Percentiles rank a stretch among this genome's conserved stretches.
These are phyloP conservation scores for Wallacemonas rigidus DNA, from an alignment of 208 protist genomes.

Conservation along the genomic window DNA sequence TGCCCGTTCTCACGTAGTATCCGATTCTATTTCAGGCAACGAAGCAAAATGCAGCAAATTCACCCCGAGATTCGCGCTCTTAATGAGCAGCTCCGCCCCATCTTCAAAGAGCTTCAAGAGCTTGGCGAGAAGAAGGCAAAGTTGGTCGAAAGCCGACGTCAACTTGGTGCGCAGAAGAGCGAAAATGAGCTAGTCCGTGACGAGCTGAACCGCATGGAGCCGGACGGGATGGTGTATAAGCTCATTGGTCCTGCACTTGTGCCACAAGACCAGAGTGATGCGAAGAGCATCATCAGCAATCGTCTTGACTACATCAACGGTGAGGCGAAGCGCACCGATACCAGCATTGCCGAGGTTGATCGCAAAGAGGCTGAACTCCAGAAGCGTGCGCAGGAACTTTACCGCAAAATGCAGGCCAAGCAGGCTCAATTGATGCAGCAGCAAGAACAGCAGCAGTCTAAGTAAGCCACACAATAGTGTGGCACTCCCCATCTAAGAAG, in stretches of 20 bases:
- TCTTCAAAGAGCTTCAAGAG: constrained; percentile 84
- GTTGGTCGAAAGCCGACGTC: constrained; percentile 78
- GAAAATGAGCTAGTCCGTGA: constrained; percentile 95
- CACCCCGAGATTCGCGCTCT: constrained; percentile 82
- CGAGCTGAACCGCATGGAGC: constrained; percentile 92
- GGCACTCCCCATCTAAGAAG: constrained; percentile 4
- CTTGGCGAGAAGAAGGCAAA: constrained; percentile 87
- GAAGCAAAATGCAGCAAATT: constrained; percentile 62
- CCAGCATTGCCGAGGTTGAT: constrained; percentile 75
- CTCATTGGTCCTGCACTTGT: constrained; percentile 95
- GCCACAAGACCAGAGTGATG: constrained; percentile 91
- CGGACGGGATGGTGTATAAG: constrained; percentile 93
- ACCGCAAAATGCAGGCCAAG: constrained; percentile 85
- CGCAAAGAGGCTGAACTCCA: constrained; percentile 77
- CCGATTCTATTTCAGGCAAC: neutral
- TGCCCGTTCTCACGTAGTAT: neutral
- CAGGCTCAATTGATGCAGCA: constrained; percentile 66
- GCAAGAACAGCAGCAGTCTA: constrained; percentile 47
- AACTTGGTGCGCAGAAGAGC: constrained; percentile 92
- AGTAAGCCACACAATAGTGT: constrained; percentile 12
- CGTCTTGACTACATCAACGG: constrained; percentile 94
- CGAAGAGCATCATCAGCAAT: constrained; percentile 88
- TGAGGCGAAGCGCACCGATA: constrained; percentile 86
- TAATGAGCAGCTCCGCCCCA: constrained; percentile 70
- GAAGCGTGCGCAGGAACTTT: constrained; percentile 76